Evolutionary conservation across 2,329 filamentous ascomycete species (phyloP), one percentile per base, ranked within the genome.

Genomic region (Calycina herbarum): DNA sequence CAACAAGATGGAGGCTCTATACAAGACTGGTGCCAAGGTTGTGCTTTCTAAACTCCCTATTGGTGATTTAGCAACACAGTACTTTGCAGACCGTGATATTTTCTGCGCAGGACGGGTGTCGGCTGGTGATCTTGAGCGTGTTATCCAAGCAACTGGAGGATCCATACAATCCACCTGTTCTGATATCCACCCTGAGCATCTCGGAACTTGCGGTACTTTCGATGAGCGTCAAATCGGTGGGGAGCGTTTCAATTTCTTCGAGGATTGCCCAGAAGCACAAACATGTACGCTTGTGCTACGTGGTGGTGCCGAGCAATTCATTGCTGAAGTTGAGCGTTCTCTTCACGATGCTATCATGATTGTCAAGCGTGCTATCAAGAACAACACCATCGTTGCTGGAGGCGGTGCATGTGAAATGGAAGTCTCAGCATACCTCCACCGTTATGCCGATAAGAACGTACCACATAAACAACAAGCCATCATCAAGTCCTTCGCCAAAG

Each of bases 331-430:
- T 1, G 95, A 99, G 83, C 92, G 95, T 70, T 97, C 93, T 77
- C 86, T 99, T 71, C 95, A 99, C 83, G 95, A 99, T 76, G 95
- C 95, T 73, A 98, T 99, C 80, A 99, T 99, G 95, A 97, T 99
- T 75, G 95, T 99, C 77, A 98, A 98, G 87, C 93, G 96, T 68
- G 93, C 95, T 33, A 93, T 98, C 79, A 93, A 92, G 82, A 96
- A 98, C 84, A 90, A 90, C 76, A 91, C 87, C 77, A 97, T 99
- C 71, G 95, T 99, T 31, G 95, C 94, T 57, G 95, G 95, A 74
- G 95, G 95, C 73, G 95, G 95, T 77, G 94, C 95, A 20, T 89
- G 85, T 74, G 95, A 99, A 84, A 98, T 99, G 94, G 95, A 98
- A 79, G 80, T 98, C 62, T 97, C 94, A 6, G 91, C 93, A 48